Percentiles rank a stretch among this genome's conserved stretches.
Conservation (phyloP, 768 basidiomycete genomes). For the Hygrocybe coccinea region DNA sequence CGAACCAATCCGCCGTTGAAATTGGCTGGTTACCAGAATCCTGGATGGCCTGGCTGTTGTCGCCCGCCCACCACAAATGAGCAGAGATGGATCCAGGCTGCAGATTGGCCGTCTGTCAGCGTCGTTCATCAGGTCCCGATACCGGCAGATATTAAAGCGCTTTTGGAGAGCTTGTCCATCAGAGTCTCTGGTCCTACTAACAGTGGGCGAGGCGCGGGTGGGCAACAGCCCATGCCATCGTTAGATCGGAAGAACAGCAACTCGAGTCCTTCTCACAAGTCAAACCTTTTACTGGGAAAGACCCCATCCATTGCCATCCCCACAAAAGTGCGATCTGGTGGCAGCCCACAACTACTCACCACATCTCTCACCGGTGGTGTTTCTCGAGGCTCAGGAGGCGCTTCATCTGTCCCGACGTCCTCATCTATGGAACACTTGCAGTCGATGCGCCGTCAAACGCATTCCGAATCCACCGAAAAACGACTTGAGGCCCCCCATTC, state of each 20-base stretch:
- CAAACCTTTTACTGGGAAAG: slow-evolving; percentile 30
- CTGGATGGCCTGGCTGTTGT: slow-evolving; percentile 88
- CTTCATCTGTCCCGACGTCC: slow-evolving; percentile 41
- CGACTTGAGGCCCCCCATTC: slow-evolving; percentile 44
- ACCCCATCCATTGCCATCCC: slow-evolving; percentile 29
- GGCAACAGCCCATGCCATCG: slow-evolving; percentile 22
- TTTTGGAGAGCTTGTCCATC: slow-evolving; percentile 52
- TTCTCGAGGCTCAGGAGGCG: slow-evolving; percentile 38
- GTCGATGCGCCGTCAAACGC: slow-evolving; percentile 45
- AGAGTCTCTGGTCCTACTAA: slow-evolving; percentile 33
- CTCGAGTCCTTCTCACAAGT: slow-evolving; percentile 40
- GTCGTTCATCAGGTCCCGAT: slow-evolving; percentile 70
- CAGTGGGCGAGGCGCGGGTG: slow-evolving; percentile 24
- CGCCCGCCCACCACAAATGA: slow-evolving; percentile 62
- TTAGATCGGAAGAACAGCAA: slow-evolving; percentile 46
- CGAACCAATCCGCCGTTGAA: slow-evolving; percentile 52
- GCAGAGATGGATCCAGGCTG: slow-evolving; percentile 56
- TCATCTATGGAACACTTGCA: slow-evolving; percentile 43
- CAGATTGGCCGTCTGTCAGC: slow-evolving; percentile 79
- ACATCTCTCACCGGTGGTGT: slow-evolving; percentile 36
- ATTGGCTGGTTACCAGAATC: slow-evolving; percentile 56
- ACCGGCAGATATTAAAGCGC: slow-evolving; percentile 64
- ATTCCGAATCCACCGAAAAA: slow-evolving; percentile 40
- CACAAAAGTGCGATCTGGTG: slow-evolving; percentile 45
- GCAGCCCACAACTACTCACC: slow-evolving; percentile 49